Base-by-base conservation (phyloP, 352 stramenopile genomes). In the Globisporangium irregulare region DNA sequence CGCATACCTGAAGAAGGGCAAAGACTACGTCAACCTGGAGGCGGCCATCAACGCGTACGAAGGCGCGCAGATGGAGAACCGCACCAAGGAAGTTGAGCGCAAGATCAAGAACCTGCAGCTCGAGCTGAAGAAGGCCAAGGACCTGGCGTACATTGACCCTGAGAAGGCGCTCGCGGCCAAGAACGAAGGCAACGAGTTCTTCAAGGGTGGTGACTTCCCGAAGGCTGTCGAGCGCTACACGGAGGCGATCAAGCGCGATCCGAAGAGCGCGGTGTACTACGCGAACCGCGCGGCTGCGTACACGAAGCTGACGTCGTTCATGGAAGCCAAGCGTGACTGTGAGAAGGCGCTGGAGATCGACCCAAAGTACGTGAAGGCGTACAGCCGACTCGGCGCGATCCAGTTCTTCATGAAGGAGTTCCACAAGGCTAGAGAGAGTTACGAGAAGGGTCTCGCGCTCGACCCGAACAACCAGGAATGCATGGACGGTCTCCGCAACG, bases 351-450 rank as follows among this genome's bases (percentile, higher is more conserved):
- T 99, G 22, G 96, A 98, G 65, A 75, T 99, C 20, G 98, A 99
- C 80, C 94, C 94, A 4, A 99, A 98, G 75, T 99, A 99, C 76
- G 97, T 99, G 50, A 99, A 99, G 85, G 97, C 97, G 14, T 99
- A 98, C 85, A 96, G 92, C 29, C 96, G 98, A 48, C 98, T 99
- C 73, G 98, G 97, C 22, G 98, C 99, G 66, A 99, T 99, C 76
- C 96, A 99, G 82, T 97, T 99, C 69, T 97, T 99, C 69, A 98
- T 99, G 89, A 99, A 99, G 86, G 97, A 99, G 71, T 98, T 98
- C 83, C 97, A 99, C 91, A 99, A 99, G 82, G 97, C 97, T 18
- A 89, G 98, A 57, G 94, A 99, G 71, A 97, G 89, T 51, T 99
- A 99, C 81, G 91, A 98, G 70, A 95, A 97, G 68, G 98, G 98